A percentile compares a stretch with the other conserved stretches of the same genome.
Evolutionary conservation across 2,329 filamentous ascomycete species (phyloP).

Genomic region (Acarospora socialis): DNA sequence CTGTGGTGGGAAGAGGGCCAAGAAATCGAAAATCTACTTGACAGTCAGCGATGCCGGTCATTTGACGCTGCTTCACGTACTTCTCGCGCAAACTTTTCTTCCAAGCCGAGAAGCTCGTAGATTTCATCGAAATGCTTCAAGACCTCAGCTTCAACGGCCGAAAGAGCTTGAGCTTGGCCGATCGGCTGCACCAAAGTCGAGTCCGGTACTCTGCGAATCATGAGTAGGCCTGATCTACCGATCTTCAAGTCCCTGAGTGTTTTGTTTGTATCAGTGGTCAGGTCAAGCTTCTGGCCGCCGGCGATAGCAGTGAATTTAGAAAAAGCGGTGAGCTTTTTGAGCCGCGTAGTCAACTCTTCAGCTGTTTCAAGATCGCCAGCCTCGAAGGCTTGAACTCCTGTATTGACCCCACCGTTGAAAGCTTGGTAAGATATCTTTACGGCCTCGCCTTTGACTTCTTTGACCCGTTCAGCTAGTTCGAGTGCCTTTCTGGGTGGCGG

Average conservation of each 20-base stretch:
- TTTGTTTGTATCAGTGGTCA: conserved; percentile 43
- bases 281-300: conserved; percentile 49
- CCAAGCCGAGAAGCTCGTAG: conserved; percentile 64
- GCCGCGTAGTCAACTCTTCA: conserved; percentile 50
- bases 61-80: conserved; percentile 27
- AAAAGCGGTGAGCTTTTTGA: conserved; percentile 59
- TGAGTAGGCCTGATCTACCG: conserved; percentile 44
- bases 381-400: conserved; percentile 45
- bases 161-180: conserved; percentile 38
- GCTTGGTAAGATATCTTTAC: conserved; percentile 60
- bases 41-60: not conserved
- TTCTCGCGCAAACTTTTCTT: conserved; percentile 53
- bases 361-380: conserved; percentile 60
- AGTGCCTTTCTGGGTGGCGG: conserved; percentile 47
- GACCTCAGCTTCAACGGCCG: conserved; percentile 61
- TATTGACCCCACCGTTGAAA: conserved; percentile 48
- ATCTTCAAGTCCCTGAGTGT: conserved; percentile 57
- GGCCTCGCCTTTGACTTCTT: conserved; percentile 45
- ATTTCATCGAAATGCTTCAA: conserved; percentile 70
- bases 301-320: conserved; percentile 61
- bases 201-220: conserved; percentile 46
- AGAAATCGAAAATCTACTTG: conserved; percentile 52
- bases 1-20: conserved; percentile 55
- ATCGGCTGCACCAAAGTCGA: conserved; percentile 30
- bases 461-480: conserved; percentile 38